Conservation (phyloP, 2,329 filamentous ascomycete genomes). For the Colletotrichum sp. region DNA sequence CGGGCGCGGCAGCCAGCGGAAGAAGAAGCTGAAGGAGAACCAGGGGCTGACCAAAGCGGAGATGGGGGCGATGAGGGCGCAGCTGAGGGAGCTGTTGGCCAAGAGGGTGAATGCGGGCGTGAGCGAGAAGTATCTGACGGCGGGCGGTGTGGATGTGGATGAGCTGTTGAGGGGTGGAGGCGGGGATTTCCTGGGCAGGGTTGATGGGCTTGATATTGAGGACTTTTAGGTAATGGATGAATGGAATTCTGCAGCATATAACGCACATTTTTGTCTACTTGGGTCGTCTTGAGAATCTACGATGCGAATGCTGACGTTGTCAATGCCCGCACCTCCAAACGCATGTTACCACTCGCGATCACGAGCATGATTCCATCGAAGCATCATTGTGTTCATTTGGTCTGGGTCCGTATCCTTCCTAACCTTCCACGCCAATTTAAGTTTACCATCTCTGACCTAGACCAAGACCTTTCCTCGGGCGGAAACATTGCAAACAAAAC, state of each 20-base stretch:
- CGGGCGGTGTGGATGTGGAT: slow-evolving; percentile 83
- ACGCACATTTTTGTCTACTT: background rate
- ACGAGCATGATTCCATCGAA: background rate
- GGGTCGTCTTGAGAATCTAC: background rate
- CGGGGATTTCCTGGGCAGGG: slow-evolving; percentile 68
- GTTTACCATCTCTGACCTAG: background rate
- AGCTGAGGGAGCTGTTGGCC: slow-evolving; percentile 73
- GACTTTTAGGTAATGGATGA: slow-evolving; percentile 24
- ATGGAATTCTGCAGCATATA: background rate
- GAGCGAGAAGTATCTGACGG: slow-evolving; percentile 83
- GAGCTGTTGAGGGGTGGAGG: slow-evolving; percentile 69
- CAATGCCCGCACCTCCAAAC: too few relatives aligned
- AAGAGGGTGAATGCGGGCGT: slow-evolving; percentile 86
- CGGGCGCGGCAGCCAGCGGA: slow-evolving; percentile 75
- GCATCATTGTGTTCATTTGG: background rate
- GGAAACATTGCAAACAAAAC: background rate
- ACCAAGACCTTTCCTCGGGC: background rate
- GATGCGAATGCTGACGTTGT: background rate
- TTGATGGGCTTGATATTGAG: slow-evolving; percentile 46
- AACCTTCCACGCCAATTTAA: background rate
- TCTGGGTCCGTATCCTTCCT: background rate
- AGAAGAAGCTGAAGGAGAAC: slow-evolving; percentile 76
- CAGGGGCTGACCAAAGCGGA: slow-evolving; percentile 74
- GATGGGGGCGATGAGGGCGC: slow-evolving; percentile 70
- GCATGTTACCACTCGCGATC: background rate